Conservation (phyloP, 1,139 yeast species). For the Zygosaccharomyces sapae region DNA sequence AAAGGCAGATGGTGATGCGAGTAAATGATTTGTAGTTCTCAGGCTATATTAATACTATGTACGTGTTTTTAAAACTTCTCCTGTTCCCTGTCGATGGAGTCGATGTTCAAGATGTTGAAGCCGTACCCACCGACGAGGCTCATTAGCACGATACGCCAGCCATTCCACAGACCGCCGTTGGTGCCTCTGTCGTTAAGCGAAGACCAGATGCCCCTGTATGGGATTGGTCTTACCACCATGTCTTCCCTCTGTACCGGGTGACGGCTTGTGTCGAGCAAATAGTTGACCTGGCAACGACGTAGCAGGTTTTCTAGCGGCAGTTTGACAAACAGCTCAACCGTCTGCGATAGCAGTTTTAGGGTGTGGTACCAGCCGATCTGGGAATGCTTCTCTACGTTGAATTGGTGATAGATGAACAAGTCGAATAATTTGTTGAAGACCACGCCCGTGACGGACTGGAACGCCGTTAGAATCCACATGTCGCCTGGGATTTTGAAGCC, state of each 20-base stretch:
- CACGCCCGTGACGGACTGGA: constrained; percentile 52
- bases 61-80: constrained; percentile 33
- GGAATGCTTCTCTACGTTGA: constrained; percentile 66
- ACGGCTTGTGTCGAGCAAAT: constrained; percentile 40
- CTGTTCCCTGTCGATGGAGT: constrained; percentile 42
- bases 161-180: constrained; percentile 61
- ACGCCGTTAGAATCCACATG: constrained; percentile 33
- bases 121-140: constrained; percentile 86
- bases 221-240: constrained; percentile 51
- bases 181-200: constrained; percentile 43
- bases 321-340: constrained; percentile 66
- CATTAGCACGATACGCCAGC: constrained; percentile 84
- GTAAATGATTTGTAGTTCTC: constrained; percentile 1
- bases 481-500: constrained; percentile 29
- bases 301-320: constrained; percentile 85
- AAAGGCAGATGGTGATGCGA: constrained; percentile 15
- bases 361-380: constrained; percentile 60
- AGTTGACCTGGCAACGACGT: constrained; percentile 75
- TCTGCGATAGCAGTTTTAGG: constrained; percentile 49
- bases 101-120: constrained; percentile 56
- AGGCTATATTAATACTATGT: neutral
- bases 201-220: constrained; percentile 50
- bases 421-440: constrained; percentile 66
- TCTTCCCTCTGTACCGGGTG: constrained; percentile 38
- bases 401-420: constrained; percentile 57